Percentiles rank a stretch among this genome's conserved stretches.
These are phyloP conservation scores for Psidium guajava DNA, from an alignment of 345 rosid species.

Conservation along the genomic window DNA sequence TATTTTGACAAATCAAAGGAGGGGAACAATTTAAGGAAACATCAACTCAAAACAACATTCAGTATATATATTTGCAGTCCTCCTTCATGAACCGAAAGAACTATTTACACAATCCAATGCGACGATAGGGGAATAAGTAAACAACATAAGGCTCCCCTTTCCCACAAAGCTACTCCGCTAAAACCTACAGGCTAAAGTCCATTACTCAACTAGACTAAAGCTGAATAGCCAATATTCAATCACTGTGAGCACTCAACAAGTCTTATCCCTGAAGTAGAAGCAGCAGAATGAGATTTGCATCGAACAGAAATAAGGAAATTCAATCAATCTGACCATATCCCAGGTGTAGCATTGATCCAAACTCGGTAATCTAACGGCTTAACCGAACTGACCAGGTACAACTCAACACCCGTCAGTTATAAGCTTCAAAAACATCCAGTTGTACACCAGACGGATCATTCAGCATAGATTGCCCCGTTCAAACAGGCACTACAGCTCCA, in stretches of 20 bases:
- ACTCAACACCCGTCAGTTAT: rapidly evolving
- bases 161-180: neutral
- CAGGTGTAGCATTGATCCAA: neutral
- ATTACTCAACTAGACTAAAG: neutral
- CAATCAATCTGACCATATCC: neutral
- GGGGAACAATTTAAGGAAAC: neutral
- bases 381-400: neutral
- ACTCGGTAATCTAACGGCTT: neutral
- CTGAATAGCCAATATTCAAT: neutral
- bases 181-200: neutral
- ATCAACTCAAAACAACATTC: neutral
- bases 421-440: neutral
- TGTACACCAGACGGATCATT: neutral
- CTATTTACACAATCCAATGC: neutral
- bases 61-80: neutral
- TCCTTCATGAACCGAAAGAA: neutral
- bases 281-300: neutral
- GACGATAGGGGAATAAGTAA: neutral
- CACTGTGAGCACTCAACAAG: neutral
- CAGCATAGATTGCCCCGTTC: neutral
- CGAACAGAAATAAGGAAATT: neutral
- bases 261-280: neutral
- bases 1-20: neutral
- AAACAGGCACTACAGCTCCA: neutral
- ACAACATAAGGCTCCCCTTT: neutral